Base-by-base conservation (phyloP, 2,329 filamentous ascomycete species). In the Penicillium sp. region DNA sequence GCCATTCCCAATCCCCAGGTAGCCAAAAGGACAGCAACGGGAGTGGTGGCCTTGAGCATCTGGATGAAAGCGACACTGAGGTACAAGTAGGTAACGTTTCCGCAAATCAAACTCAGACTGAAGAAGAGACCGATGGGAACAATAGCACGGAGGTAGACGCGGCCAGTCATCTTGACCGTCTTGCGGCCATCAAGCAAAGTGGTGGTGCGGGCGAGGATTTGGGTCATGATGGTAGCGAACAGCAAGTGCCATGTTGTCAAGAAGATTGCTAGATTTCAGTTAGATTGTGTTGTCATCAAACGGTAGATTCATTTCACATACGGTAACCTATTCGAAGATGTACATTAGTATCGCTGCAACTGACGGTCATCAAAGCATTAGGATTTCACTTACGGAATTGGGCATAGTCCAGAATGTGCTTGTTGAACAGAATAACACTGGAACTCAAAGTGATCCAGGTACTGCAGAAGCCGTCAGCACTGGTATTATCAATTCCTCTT, bases 1-100 rank as follows among this genome's bases (percentile, higher is more conserved):
- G 90, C 85, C 60, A 96, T 85, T 58, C 91, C 90, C 68, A 97
- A 86, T 53, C 82, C 80, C 93, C 94, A 97, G 64, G 91, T 90
- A 42, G 90, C 88, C 64, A 97, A 77, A 40, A 99, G 85, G 52
- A 97, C 92, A 54, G 91, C 92, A 59, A 97, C 92, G 16, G 94
- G 94, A 30, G 90, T 97, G 45, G 91, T 97, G 64, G 94, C 94
- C 89, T 97, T 97, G 74, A 97, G 86, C 93, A 97, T 97, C 81
- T 97, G 93, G 69, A 97, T 97, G 75, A 97, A 97, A 59, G 93
- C 89, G 58, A 97, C 93, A 64, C 89, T 94, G 60, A 97, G 84
- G 76, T 97, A 96, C 55, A 97, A 84, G 72, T 97, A 97, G 66
- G 93, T 91, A 76, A 96, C 77, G 79, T 97, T 97, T 70, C 92